A percentile compares a stretch with the other conserved stretches of the same genome.
Evolutionary conservation across 2,329 filamentous ascomycete species (phyloP).

Genomic region (Ambrosiella xylebori): DNA sequence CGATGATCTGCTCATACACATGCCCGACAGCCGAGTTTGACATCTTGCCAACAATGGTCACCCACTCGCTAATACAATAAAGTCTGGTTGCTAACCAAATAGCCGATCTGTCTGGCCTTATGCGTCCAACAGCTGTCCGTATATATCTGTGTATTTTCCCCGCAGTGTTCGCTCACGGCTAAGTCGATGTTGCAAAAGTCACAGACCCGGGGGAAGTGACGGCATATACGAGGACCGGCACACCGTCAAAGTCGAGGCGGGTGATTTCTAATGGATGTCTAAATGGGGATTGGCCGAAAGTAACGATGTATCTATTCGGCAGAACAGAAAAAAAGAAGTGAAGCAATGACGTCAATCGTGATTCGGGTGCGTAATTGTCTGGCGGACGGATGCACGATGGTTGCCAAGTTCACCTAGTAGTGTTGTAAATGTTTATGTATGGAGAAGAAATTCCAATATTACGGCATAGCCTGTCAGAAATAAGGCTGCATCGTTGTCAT

Average conservation of each 20-base stretch:
- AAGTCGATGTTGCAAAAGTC: too few species aligned
- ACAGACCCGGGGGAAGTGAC: too few species aligned
- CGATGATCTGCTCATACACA: conserved; percentile 64
- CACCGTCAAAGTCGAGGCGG: too few species aligned
- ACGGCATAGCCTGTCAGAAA: conserved; percentile 7
- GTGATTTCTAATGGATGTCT: too few species aligned
- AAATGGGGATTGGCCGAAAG: not conserved
- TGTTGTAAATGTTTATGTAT: conserved; percentile 6
- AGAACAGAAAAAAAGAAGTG: not conserved
- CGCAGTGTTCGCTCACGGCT: too few species aligned
- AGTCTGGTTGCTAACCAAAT: too few species aligned
- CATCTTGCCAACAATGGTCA: conserved; percentile 22
- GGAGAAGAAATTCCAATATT: conserved; percentile 8
- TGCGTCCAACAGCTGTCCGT: too few species aligned
- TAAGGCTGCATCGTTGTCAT: conserved; percentile 6
- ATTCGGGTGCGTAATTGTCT: not conserved
- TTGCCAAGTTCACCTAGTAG: not conserved
- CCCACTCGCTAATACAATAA: too few species aligned
- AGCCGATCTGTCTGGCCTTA: too few species aligned
- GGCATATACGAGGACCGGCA: too few species aligned
- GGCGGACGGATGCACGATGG: not conserved
- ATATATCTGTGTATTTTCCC: too few species aligned
- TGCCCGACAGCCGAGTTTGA: conserved; percentile 47
- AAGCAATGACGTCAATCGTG: not conserved
- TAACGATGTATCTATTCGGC: not conserved